Evolutionary conservation across 441 rosid genomes (phyloP), one percentile per base, ranked within the genome.

Genomic region (Flueggea neowawraea): DNA sequence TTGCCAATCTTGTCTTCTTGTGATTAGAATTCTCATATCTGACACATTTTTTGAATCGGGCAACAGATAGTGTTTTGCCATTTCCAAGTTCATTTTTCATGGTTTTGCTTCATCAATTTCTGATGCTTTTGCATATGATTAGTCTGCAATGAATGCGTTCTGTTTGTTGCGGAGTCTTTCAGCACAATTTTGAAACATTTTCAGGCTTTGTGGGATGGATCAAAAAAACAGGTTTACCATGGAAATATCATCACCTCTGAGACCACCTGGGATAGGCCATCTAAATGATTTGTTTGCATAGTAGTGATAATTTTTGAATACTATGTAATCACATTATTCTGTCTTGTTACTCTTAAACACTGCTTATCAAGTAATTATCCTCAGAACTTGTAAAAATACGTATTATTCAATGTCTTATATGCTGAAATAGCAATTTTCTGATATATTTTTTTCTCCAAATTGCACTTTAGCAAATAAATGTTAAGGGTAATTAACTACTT

Each of bases 161-260:
- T 9, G 61, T 43, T n/a, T 16, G 2, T 22, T 22, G 28, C 28
- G 28, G 28, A 22, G 1, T 22, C 6, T 16, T 57, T 2, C 15
- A 22, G 6, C 43, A 45, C 16, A 43, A 43, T 6, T 13, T 43
- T 58, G 8, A 31, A 13, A 8, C n/a, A n/a, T 22, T 8, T 36
- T 12, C 80, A 86, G 92, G 84, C 80, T 10, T 82, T 76, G 57
- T 84, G 79, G 84, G 92, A 86, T 54, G 86, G 78, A 73, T 69
- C 80, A 13, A 82, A 84, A 5, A 84, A 80, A 64, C 79, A 82
- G 73, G 80, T 82, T 10, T 86, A 86, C 43, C 84, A 84, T 59
- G 92, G 92, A 32, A 84, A 86, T 66, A 39, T 53, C 6, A 51
- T 66, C 52, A 84, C 85, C n/a, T 78, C 87, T 7, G 79, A 86